Base-by-base conservation (phyloP, 1,284 basidiomycete species). In the Trametes sp. region DNA sequence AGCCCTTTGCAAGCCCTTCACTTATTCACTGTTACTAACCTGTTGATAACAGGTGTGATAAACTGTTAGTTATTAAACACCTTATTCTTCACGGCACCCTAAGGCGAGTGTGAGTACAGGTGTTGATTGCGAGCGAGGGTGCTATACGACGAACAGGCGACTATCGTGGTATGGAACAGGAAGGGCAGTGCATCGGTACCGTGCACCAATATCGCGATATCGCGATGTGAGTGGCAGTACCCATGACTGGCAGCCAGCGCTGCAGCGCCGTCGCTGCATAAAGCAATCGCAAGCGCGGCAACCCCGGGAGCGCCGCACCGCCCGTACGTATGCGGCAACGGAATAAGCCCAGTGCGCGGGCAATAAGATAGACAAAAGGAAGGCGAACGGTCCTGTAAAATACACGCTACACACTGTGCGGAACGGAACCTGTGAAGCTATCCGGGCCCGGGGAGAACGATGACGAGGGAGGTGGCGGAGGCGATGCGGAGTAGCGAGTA, bases 121-220 rank as follows among this genome's bases (percentile, higher is more conserved):
- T 59, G 28, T 19, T 59, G 58, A 62, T 57, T 62, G 61, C 61
- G 53, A 58, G 61, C 28, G 61, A 41, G 55, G 31, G 51, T 46
- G 8, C 23, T 56, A 53, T n/a, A n/a, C n/a, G n/a, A n/a, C n/a
- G n/a, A n/a, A n/a, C n/a, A n/a, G n/a, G n/a, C n/a, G n/a, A n/a
- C n/a, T n/a, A n/a, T n/a, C n/a, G n/a, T n/a, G n/a, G 16, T 33
- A 51, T 21, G 8, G 48, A 8, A 46, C n/a, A n/a, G n/a, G n/a
- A n/a, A n/a, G n/a, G 14, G 19, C 24, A 2, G 48, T 33, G 14
- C 14, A 23, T n/a, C 42, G 38, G 26, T 56, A 45, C 26, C 38
- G 19, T 21, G 42, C 4, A 7, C 16, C 42, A 23, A 44, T 14
- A 9, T n/a, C 42, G 14, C 10, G 31, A 5, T 33, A 11, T 33